A percentile compares a stretch with the other conserved stretches of the same genome.
These are phyloP conservation scores for Colletotrichum sp. DNA, from an alignment of 2,329 filamentous ascomycete genomes.

Conservation along the genomic window DNA sequence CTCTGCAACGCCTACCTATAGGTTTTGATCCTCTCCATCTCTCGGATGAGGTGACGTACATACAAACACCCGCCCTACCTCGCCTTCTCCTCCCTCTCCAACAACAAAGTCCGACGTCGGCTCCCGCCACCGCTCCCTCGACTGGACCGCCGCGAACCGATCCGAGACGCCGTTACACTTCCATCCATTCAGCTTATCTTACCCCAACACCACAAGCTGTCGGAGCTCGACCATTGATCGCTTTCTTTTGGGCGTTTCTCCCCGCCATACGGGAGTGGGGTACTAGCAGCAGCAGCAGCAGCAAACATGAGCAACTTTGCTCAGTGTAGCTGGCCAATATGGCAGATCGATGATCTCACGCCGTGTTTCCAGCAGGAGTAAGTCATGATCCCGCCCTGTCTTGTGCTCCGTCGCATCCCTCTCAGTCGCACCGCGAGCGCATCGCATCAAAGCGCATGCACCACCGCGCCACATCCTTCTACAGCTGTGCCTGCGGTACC, in stretches of 20 bases:
- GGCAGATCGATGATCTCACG: conserved; percentile 68
- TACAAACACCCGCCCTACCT: neutral
- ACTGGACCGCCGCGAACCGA: conserved; percentile 7
- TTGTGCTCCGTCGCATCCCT: neutral
- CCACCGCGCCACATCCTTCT: neutral
- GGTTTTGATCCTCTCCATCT: neutral
- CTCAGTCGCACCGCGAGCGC: neutral
- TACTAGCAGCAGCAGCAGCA: conserved; percentile 21
- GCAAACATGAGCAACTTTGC: conserved; percentile 51
- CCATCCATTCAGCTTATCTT: neutral
- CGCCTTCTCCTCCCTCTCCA: neutral
- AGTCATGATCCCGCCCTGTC: conserved; percentile 35
- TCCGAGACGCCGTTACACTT: neutral
- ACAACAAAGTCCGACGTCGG: conserved; percentile 1
- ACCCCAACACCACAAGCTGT: conserved; percentile 1
- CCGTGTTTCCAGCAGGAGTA: conserved; percentile 72
- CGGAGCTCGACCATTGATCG: conserved; percentile 4
- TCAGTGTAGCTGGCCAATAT: conserved; percentile 62
- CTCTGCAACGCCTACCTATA: neutral
- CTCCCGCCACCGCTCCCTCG: neutral
- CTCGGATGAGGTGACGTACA: neutral
- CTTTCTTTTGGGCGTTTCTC: conserved; percentile 12
- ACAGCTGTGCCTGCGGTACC: neutral
- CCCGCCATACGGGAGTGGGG: conserved; percentile 16
- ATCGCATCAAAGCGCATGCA: neutral